These are phyloP conservation scores for Yarrowia alimentaria DNA, from an alignment of 805 yeast genomes.

Conservation along the genomic window DNA sequence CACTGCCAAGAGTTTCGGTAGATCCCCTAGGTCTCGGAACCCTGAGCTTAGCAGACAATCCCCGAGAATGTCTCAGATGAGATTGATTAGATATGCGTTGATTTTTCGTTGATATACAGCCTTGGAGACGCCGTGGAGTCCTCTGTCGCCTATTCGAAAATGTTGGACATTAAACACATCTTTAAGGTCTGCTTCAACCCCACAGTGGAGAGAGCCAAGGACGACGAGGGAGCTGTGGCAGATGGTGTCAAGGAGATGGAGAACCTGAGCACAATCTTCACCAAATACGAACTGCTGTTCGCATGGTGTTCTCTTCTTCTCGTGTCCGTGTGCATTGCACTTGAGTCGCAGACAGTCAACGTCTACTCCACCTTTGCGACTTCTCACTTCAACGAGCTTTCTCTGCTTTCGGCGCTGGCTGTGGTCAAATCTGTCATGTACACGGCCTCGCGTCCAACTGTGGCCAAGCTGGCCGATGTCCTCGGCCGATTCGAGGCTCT, in stretches of 20 bases:
- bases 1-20: too few relatives aligned
- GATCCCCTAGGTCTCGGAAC: neutral
- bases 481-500: constrained; percentile 44
- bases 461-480: constrained; percentile 46
- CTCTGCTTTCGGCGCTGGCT: constrained; percentile 44
- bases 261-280: constrained; percentile 7
- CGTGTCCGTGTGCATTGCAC: constrained; percentile 20
- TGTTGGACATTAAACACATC: constrained; percentile 1
- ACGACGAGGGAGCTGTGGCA: neutral
- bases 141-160: neutral
- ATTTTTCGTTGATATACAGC: neutral
- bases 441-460: constrained; percentile 43
- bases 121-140: neutral
- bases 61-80: neutral
- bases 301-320: constrained; percentile 20
- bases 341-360: constrained; percentile 3
- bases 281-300: neutral
- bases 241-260: constrained; percentile 19
- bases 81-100: constrained; percentile 14
- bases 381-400: constrained; percentile 43
- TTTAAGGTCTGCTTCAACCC: neutral
- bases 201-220: constrained; percentile 1
- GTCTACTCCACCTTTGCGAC: constrained; percentile 43
- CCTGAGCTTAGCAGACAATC: neutral
- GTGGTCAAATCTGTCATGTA: constrained; percentile 44